These are phyloP conservation scores for Isatis tinctoria DNA, from an alignment of 345 rosid genomes.

Conservation along the genomic window DNA sequence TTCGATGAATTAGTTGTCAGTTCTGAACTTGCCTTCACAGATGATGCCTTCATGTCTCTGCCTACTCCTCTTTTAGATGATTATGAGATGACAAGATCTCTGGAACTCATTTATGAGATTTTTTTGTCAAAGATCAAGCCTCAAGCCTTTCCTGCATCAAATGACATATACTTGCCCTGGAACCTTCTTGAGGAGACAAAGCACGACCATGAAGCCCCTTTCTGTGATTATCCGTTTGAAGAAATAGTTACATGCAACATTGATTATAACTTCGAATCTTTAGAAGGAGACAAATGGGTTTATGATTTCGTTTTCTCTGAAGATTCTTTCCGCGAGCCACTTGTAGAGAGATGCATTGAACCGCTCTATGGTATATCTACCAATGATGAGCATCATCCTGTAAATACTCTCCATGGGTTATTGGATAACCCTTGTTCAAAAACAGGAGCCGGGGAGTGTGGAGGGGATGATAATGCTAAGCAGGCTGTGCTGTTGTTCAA, in stretches of 20 bases:
- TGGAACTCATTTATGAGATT: conserved; percentile 41
- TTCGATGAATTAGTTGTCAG: conserved; percentile 65
- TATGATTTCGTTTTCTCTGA: conserved; percentile 56
- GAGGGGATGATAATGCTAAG: conserved; percentile 37
- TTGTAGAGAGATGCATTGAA: conserved; percentile 37
- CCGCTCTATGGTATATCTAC: conserved; percentile 31
- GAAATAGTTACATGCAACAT: conserved; percentile 37
- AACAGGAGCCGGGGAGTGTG: conserved; percentile 28
- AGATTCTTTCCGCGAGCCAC: conserved; percentile 33
- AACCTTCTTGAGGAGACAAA: conserved; percentile 60
- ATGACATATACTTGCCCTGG: conserved; percentile 90
- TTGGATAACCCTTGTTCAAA: conserved; percentile 23
- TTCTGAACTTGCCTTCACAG: conserved; percentile 62
- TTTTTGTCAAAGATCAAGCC: conserved; percentile 43
- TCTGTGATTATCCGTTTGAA: conserved; percentile 33
- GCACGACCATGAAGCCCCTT: conserved; percentile 31
- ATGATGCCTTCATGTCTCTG: conserved; percentile 74
- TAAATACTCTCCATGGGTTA: conserved; percentile 30
- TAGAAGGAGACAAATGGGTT: conserved; percentile 41
- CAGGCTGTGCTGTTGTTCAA: conserved; percentile 51
- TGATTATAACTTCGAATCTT: conserved; percentile 37
- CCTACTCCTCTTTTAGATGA: conserved; percentile 62
- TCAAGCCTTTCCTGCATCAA: conserved; percentile 52
- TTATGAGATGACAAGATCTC: conserved; percentile 37
- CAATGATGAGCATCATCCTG: conserved; percentile 25